phyloP scores from a whole-genome alignment of 208 protist genomes.

The Polymyxa betae region DNA sequence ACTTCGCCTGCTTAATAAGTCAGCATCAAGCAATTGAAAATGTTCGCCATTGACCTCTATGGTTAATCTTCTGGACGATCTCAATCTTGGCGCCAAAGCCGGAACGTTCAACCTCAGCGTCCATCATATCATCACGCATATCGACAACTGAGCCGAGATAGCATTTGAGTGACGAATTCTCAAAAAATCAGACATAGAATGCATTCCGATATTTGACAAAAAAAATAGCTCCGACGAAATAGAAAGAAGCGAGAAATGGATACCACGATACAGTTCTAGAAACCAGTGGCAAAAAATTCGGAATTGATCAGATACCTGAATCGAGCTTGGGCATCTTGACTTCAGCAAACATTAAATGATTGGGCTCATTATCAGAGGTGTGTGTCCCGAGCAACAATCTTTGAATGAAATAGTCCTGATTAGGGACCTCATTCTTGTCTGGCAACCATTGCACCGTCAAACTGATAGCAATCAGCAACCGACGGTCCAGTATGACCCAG shows the following conservation, averaged over 20 bases:
- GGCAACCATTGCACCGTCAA: constrained; percentile 75
- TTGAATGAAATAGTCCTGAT: constrained; percentile 75
- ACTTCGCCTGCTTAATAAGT: constrained; percentile 2
- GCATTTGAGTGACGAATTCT: too few species aligned
- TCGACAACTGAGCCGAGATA: background rate
- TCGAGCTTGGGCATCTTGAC: constrained; percentile 74
- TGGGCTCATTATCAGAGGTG: constrained; percentile 82
- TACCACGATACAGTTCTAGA: background rate
- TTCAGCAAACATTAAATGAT: constrained; percentile 85
- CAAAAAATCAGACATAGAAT: background rate
- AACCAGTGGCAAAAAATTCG: background rate
- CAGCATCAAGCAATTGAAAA: background rate
- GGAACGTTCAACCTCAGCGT: background rate
- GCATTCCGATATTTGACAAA: constrained; percentile 57
- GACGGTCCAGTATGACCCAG: background rate
- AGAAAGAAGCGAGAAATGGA: background rate
- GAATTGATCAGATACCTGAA: background rate
- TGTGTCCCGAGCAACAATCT: constrained; percentile 85
- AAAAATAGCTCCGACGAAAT: constrained; percentile 66
- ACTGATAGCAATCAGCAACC: constrained; percentile 65
- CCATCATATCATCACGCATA: constrained; percentile 26
- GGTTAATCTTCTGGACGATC: constrained; percentile 78
- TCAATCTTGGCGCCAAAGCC: constrained; percentile 70
- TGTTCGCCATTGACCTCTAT: constrained; percentile 80
- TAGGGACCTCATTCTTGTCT: constrained; percentile 57